A percentile compares a stretch with the other conserved stretches of the same genome.
These are phyloP conservation scores for Castanospermum australe DNA, from an alignment of 306 rosid genomes.

Conservation along the genomic window DNA sequence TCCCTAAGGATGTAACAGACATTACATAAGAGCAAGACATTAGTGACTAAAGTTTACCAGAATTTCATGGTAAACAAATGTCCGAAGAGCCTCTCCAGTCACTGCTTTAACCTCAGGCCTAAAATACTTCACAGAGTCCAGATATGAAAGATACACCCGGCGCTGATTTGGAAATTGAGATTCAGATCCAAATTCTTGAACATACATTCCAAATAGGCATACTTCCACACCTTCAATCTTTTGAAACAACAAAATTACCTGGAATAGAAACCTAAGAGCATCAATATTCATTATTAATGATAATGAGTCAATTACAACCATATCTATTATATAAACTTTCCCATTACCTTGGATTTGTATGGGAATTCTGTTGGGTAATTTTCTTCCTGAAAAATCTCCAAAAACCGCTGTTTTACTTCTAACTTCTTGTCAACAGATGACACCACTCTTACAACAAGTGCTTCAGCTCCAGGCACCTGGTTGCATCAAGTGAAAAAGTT, in stretches of 20 bases:
- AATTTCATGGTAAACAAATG: conserved; percentile 97
- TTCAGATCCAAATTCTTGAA: conserved; percentile 98
- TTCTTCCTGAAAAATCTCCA: conserved; percentile 94
- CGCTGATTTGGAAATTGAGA: conserved; percentile 92
- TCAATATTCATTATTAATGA: background rate
- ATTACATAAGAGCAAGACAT: background rate
- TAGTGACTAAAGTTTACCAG: conserved; percentile 51
- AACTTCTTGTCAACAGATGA: conserved; percentile 96
- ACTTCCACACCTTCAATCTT: conserved; percentile 99
- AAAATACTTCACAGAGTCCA: conserved; percentile 97
- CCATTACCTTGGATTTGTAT: conserved; percentile 85
- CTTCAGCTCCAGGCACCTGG: conserved; percentile 92
- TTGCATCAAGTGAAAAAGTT: conserved; percentile 31
- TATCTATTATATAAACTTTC: conserved; percentile 6
- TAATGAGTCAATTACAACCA: background rate
- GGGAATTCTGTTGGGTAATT: conserved; percentile 96
- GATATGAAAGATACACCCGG: conserved; percentile 92
- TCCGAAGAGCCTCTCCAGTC: conserved; percentile 94
- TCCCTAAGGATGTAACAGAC: background rate
- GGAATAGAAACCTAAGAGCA: conserved; percentile 17
- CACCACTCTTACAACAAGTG: conserved; percentile 89
- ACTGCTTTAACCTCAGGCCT: conserved; percentile 90
- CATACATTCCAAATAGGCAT: conserved; percentile 98
- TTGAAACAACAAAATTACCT: conserved; percentile 93
- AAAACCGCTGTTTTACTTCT: conserved; percentile 92